Conservation (phyloP, 1,139 yeast genomes). For the Protomyces inouyei region DNA sequence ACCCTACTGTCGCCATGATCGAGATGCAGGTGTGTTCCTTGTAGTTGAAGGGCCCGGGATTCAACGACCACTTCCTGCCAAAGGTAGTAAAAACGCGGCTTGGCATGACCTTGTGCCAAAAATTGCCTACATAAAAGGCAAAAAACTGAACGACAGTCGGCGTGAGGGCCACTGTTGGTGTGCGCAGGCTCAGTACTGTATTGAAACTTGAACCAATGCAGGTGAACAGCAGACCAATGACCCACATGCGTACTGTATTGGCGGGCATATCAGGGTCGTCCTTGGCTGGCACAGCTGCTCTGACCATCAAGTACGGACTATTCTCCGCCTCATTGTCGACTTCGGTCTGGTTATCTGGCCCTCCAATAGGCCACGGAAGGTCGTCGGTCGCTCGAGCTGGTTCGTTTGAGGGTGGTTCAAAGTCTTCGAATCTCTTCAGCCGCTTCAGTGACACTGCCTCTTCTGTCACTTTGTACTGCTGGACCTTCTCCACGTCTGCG, state of each 20-base stretch:
- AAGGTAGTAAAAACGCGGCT: slow-evolving; percentile 46
- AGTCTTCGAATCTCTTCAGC: too few relatives aligned
- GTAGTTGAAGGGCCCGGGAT: slow-evolving; percentile 61
- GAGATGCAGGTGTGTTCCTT: slow-evolving; percentile 66
- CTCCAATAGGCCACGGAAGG: too few relatives aligned
- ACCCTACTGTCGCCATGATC: slow-evolving; percentile 55
- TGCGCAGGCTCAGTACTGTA: slow-evolving; percentile 55
- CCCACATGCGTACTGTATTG: slow-evolving; percentile 43
- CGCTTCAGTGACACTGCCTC: too few relatives aligned
- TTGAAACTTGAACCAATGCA: slow-evolving; percentile 54
- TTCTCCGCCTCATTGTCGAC: slow-evolving; percentile 33
- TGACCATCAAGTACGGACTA: slow-evolving; percentile 64
- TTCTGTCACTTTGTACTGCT: too few relatives aligned
- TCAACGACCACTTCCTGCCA: slow-evolving; percentile 44
- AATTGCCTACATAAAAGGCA: slow-evolving; percentile 43
- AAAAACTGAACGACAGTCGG: slow-evolving; percentile 54
- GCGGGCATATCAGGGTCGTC: slow-evolving; percentile 56
- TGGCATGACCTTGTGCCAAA: slow-evolving; percentile 47
- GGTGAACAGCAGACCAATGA: slow-evolving; percentile 45
- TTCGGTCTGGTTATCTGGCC: neutral
- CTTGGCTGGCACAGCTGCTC: slow-evolving; percentile 61
- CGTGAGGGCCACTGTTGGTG: slow-evolving; percentile 52
- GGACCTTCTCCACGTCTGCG: too few relatives aligned
- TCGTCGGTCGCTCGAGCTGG: too few relatives aligned
- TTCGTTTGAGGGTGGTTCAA: too few relatives aligned